Evolutionary conservation across 2,329 filamentous ascomycete species (phyloP), one percentile per base, ranked within the genome.

Genomic region (Neofusicoccum sp.): DNA sequence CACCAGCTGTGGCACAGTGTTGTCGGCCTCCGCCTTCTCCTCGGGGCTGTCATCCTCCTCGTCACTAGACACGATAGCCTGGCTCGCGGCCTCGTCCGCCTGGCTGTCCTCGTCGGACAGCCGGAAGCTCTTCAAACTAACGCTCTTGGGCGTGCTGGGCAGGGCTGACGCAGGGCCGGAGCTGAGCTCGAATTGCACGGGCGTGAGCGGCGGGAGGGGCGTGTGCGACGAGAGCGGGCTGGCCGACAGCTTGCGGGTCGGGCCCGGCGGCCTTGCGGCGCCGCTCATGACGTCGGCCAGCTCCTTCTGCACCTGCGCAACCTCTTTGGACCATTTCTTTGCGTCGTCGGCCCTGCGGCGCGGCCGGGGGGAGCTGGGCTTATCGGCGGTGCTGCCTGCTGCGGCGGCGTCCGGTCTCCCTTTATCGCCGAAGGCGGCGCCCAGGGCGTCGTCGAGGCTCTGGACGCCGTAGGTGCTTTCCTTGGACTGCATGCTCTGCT

Each of bases 1-100:
- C 63, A 99, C 90, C n/a, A 99, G 83, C 74, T 98, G 93, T 26
- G 89, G 89, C 41, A 77, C 72, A 79, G 49, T 77, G 24, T 67
- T 77, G 68, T 69, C 78, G 74, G 76, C 74, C 30, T 70, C 68
- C 3, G 73, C 58, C 51, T 69, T 68, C 8, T 68, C 67, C 7
- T 72, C 71, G 6, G 64, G 66, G 62, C 71, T 70, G 36, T 79
- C 81, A 71, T 84, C 87, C 69, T 85, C 78, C 66, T 87, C 78
- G 64, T 81, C 77, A 68, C 80, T 75, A 20, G 82, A 86, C 14
- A 74, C 77, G 14, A 86, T 71, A 3, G 79, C 81, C 66, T 86
- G 84, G 64, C 81, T 86, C 30, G 75, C 78, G 49, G 75, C 75
- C 40, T 86, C 85, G 64, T 86, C 83, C 6, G 78, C 75, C 8